Conservation (phyloP, 805 yeast species). For the Metschnikowia continentalis region DNA sequence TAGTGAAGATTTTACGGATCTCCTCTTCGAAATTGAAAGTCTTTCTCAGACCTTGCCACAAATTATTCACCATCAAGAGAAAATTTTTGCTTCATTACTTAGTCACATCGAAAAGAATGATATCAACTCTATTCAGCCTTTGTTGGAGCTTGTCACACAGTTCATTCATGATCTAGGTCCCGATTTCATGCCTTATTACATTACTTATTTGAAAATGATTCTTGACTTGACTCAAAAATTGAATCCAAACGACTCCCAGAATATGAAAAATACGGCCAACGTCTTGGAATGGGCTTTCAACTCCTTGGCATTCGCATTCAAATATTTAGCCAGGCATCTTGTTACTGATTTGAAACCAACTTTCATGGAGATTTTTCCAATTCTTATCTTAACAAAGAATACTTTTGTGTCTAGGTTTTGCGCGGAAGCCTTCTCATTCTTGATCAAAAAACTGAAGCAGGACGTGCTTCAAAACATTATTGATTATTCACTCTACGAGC, state of each 20-base stretch:
- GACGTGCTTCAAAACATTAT: slow-evolving; percentile 47
- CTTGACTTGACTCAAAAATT: slow-evolving; percentile 40
- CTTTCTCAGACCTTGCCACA: slow-evolving; percentile 73
- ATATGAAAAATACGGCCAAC: slow-evolving; percentile 51
- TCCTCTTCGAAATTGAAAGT: slow-evolving; percentile 52
- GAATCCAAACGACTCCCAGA: slow-evolving; percentile 47
- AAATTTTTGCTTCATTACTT: slow-evolving; percentile 51
- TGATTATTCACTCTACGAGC: slow-evolving; percentile 36
- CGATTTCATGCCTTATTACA: slow-evolving; percentile 75
- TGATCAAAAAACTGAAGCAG: slow-evolving; percentile 62
- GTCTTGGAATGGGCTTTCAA: slow-evolving; percentile 82
- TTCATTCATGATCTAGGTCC: slow-evolving; percentile 90
- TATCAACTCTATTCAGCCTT: slow-evolving; percentile 69
- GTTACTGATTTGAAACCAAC: slow-evolving; percentile 66
- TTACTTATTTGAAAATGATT: slow-evolving; percentile 47
- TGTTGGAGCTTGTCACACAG: slow-evolving; percentile 73
- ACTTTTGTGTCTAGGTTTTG: slow-evolving; percentile 74
- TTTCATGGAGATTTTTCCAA: slow-evolving; percentile 57
- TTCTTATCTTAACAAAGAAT: slow-evolving; percentile 54
- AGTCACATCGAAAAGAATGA: slow-evolving; percentile 53
- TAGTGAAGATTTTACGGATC: slow-evolving; percentile 64
- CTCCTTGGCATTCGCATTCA: slow-evolving; percentile 82
- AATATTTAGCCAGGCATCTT: slow-evolving; percentile 68
- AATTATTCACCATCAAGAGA: slow-evolving; percentile 63
- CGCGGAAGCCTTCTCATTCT: slow-evolving; percentile 84